phyloP scores from a whole-genome alignment of 1,139 yeast genomes.

The Yamadazyma jaroonii region DNA sequence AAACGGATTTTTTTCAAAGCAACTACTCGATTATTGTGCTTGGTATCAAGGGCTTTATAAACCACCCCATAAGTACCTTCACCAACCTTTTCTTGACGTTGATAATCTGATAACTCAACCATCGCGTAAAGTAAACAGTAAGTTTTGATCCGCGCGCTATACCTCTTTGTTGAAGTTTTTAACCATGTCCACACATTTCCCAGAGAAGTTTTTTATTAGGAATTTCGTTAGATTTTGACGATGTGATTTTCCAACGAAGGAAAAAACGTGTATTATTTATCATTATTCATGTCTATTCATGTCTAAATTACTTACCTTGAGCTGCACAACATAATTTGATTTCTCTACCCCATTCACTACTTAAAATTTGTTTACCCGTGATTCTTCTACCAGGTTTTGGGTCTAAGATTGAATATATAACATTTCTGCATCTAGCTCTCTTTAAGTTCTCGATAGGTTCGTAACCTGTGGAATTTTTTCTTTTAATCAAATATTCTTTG shows the following conservation, averaged over 20 bases:
- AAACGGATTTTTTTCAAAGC: slow-evolving; percentile 93
- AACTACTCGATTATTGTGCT: slow-evolving; percentile 86
- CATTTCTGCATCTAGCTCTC: slow-evolving; percentile 85
- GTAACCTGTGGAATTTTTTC: slow-evolving; percentile 81
- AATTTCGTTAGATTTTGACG: no score
- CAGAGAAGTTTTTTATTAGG: background rate
- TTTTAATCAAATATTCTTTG: slow-evolving; percentile 64
- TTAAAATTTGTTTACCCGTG: slow-evolving; percentile 82
- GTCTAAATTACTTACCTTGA: slow-evolving; percentile 6
- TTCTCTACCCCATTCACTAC: slow-evolving; percentile 95
- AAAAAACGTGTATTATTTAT: background rate
- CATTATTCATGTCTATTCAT: background rate
- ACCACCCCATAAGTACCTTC: slow-evolving; percentile 99
- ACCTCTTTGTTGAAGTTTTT: background rate
- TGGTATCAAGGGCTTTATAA: slow-evolving; percentile 88
- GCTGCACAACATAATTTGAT: slow-evolving; percentile 76
- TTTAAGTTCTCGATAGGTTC: slow-evolving; percentile 85
- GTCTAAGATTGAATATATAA: slow-evolving; percentile 85
- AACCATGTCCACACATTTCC: background rate
- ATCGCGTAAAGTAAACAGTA: slow-evolving; percentile 27
- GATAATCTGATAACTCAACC: slow-evolving; percentile 89
- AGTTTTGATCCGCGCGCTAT: background rate
- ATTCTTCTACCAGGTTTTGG: slow-evolving; percentile 87
- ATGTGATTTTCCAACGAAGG: background rate
- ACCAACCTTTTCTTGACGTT: slow-evolving; percentile 93